Conservation (phyloP, 2,329 filamentous ascomycete genomes). For the Calonectria hawksworthii region DNA sequence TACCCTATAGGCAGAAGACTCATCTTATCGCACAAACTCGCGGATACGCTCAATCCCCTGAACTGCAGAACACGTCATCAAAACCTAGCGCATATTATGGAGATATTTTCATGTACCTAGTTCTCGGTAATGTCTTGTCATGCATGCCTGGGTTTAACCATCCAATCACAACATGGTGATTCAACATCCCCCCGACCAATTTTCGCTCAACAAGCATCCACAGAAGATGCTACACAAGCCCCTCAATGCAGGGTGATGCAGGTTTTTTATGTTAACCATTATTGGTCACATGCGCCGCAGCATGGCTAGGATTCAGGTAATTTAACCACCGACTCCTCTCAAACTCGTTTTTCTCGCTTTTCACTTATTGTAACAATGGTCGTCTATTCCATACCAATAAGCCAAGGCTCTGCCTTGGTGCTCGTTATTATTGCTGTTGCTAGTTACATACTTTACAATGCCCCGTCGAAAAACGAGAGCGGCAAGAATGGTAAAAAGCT, state of each 20-base stretch:
- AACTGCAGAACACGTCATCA: neutral
- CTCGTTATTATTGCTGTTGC: no score
- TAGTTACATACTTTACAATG: no score
- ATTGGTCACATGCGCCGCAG: neutral
- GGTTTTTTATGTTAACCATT: neutral
- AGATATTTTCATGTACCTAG: neutral
- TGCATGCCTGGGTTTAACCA: neutral
- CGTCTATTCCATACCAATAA: neutral
- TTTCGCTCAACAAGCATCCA: neutral
- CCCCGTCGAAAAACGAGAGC: no score
- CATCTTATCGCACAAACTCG: neutral
- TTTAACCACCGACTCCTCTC: neutral
- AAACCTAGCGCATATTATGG: neutral
- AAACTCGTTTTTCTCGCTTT: neutral
- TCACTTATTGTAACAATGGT: neutral
- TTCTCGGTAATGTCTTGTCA: neutral
- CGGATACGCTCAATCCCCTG: neutral
- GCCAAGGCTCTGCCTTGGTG: neutral
- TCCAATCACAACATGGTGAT: neutral
- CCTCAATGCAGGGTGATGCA: neutral
- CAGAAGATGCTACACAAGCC: neutral
- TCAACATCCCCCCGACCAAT: neutral
- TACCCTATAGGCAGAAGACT: neutral
- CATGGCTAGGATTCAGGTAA: neutral
- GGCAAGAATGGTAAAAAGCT: no score